phyloP scores from a whole-genome alignment of 257 asterid genomes.

The Scutellaria baicalensis region DNA sequence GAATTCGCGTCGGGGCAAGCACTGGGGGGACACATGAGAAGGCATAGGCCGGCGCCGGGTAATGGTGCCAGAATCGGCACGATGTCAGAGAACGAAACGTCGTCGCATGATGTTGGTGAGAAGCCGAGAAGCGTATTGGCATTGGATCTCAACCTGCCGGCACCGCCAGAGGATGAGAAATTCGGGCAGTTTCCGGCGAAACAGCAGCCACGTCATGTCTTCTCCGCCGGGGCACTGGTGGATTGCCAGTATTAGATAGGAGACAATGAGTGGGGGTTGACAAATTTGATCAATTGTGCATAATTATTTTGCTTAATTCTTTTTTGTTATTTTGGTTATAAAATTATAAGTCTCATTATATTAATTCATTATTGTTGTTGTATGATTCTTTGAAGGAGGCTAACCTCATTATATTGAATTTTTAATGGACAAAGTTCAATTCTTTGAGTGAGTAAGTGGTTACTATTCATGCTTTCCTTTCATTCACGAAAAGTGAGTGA shows the following conservation, averaged over 20 bases:
- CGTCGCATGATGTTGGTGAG: conserved; percentile 19
- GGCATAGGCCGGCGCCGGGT: conserved; percentile 44
- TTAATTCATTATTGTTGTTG: conserved; percentile 17
- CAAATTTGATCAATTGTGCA: conserved; percentile 30
- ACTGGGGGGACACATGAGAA: conserved; percentile 89
- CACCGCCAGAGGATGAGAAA: conserved; percentile 52
- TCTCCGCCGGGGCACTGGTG: conserved; percentile 59
- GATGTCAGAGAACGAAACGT: background rate
- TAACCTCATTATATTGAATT: conserved; percentile 7
- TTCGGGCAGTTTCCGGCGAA: conserved; percentile 16
- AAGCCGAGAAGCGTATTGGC: conserved; percentile 34
- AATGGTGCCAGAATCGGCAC: background rate
- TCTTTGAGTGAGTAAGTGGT: conserved; percentile 53
- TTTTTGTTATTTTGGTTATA: background rate
- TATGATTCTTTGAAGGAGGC: conserved; percentile 10
- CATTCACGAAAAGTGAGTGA: conserved; percentile 75
- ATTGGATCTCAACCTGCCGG: conserved; percentile 79
- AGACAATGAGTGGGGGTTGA: conserved; percentile 20
- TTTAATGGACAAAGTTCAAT: conserved; percentile 29
- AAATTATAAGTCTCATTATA: conserved; percentile 12
- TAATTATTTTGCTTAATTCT: conserved; percentile 12
- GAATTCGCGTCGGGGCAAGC: conserved; percentile 88
- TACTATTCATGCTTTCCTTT: conserved; percentile 59
- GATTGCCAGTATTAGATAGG: conserved; percentile 54
- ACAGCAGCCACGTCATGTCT: conserved; percentile 30